Percentiles rank a stretch among this genome's conserved stretches.
These are phyloP conservation scores for Basipetospora sp. DNA, from an alignment of 2,329 filamentous ascomycete genomes.

Conservation along the genomic window DNA sequence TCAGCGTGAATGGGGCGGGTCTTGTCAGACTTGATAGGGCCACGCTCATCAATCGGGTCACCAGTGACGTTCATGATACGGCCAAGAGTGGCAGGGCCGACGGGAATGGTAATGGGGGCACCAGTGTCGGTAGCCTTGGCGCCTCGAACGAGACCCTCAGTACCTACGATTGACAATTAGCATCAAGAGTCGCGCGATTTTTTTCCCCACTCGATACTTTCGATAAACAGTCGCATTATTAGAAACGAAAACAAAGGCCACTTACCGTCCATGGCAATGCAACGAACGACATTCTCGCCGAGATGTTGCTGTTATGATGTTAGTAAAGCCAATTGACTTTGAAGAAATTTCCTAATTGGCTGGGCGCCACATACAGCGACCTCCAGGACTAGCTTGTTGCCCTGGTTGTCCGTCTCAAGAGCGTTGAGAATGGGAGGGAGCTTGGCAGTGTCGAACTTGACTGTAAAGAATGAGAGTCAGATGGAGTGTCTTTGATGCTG, in stretches of 20 bases:
- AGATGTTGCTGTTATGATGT: slow-evolving; percentile 76
- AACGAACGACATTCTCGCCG: slow-evolving; percentile 96
- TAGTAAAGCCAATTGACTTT: slow-evolving; percentile 14
- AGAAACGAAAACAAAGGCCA: slow-evolving; percentile 10
- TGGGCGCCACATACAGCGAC: slow-evolving; percentile 56
- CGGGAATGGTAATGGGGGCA: slow-evolving; percentile 87
- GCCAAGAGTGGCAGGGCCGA: slow-evolving; percentile 82
- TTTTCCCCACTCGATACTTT: neutral
- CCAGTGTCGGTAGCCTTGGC: slow-evolving; percentile 75
- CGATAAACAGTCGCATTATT: neutral
- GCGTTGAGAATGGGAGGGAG: slow-evolving; percentile 97
- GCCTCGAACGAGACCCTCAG: slow-evolving; percentile 97
- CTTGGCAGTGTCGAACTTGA: slow-evolving; percentile 91
- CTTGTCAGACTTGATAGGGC: slow-evolving; percentile 89
- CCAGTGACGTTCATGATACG: slow-evolving; percentile 99
- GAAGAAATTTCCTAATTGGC: slow-evolving; percentile 1
- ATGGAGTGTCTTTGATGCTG: slow-evolving; percentile 2
- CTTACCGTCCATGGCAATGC: slow-evolving; percentile 99
- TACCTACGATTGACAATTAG: slow-evolving; percentile 48
- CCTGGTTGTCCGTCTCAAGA: slow-evolving; percentile 78
- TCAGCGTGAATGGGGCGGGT: slow-evolving; percentile 84
- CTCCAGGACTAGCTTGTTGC: slow-evolving; percentile 89
- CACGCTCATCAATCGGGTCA: slow-evolving; percentile 99
- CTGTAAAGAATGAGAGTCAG: slow-evolving; percentile 33
- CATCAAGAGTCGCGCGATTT: slow-evolving; percentile 2